Percentiles rank a stretch among this genome's conserved stretches.
These are phyloP conservation scores for Perilla frutescens DNA, from an alignment of 257 asterid species.

Conservation along the genomic window DNA sequence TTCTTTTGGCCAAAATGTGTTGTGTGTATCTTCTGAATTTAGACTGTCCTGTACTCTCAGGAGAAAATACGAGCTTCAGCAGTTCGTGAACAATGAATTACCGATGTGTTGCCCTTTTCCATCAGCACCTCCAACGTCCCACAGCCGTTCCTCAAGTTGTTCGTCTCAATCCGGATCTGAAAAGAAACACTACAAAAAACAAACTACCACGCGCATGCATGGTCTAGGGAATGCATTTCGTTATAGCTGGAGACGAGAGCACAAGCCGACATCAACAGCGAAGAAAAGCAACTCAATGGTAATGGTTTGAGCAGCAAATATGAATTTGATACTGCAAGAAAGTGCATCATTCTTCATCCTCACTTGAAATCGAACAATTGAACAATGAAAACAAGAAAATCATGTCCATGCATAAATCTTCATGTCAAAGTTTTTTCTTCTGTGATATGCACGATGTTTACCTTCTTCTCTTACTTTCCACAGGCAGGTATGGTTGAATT, in stretches of 20 bases:
- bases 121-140: slow-evolving; percentile 46
- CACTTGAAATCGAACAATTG: neutral
- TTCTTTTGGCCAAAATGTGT: slow-evolving; percentile 7
- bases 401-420: neutral
- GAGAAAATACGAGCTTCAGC: slow-evolving; percentile 83
- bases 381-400: too few species aligned
- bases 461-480: slow-evolving; percentile 37
- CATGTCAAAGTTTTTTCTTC: neutral
- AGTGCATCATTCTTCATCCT: neutral
- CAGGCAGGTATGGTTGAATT: slow-evolving; percentile 98
- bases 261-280: slow-evolving; percentile 39
- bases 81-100: slow-evolving; percentile 55
- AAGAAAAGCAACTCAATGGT: slow-evolving; percentile 78
- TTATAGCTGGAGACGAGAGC: slow-evolving; percentile 74
- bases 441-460: slow-evolving; percentile 28
- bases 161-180: slow-evolving; percentile 39
- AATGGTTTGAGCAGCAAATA: slow-evolving; percentile 25
- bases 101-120: slow-evolving; percentile 56
- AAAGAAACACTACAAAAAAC: slow-evolving; percentile 61
- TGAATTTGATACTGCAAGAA: slow-evolving; percentile 3
- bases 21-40: slow-evolving; percentile 31
- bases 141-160: slow-evolving; percentile 45
- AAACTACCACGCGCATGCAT: slow-evolving; percentile 54
- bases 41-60: slow-evolving; percentile 44
- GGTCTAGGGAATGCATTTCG: slow-evolving; percentile 80